Evolutionary conservation across 306 rosid genomes (phyloP).

Genomic region (Begonia loranthoides): DNA sequence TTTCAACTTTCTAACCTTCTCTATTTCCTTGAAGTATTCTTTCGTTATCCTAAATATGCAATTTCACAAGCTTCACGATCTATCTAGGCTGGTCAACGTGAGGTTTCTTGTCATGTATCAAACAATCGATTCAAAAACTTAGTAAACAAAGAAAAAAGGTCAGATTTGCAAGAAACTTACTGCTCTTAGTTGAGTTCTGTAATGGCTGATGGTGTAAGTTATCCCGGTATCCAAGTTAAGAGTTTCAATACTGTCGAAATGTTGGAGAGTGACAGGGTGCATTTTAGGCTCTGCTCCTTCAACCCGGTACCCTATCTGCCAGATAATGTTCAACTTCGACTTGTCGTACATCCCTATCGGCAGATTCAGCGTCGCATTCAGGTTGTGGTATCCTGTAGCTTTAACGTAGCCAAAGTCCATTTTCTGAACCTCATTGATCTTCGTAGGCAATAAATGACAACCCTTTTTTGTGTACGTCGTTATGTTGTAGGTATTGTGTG

Average conservation of each 20-base stretch:
- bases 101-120: no score
- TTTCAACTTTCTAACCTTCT: no score
- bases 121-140: no score
- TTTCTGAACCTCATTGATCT: background rate
- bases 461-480: constrained; percentile 30
- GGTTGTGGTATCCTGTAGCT: background rate
- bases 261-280: constrained; percentile 32
- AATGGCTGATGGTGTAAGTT: constrained; percentile 9
- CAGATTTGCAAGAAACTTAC: constrained; percentile 16
- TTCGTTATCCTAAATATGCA: no score
- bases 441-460: constrained; percentile 27
- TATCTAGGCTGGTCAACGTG: no score
- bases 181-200: constrained; percentile 24
- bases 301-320: constrained; percentile 43
- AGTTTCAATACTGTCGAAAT: constrained; percentile 50
- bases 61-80: no score
- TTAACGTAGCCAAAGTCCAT: background rate
- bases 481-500: constrained; percentile 18
- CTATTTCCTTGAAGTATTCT: no score
- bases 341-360: constrained; percentile 10
- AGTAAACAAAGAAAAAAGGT: no score
- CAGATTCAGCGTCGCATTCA: constrained; percentile 26
- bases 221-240: constrained; percentile 14
- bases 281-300: constrained; percentile 10
- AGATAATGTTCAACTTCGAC: constrained; percentile 38